Percentiles rank a stretch among this genome's conserved stretches.
Conservation (phyloP, 2,329 filamentous ascomycete genomes). For the Boeremia exigua region DNA sequence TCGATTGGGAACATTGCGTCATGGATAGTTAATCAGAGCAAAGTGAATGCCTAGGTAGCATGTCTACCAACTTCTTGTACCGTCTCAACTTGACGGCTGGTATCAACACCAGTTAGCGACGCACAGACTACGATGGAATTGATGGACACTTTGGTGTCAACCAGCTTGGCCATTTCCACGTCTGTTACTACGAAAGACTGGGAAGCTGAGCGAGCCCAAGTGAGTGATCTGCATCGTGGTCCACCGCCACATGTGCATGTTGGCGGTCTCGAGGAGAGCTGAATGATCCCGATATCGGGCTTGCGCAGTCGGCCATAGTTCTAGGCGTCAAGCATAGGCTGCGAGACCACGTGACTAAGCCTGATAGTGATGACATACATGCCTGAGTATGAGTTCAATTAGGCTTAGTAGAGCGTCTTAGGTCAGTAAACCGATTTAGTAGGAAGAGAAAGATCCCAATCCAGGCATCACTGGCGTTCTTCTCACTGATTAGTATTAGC, state of each 20-base stretch:
- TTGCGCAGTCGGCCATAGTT: slow-evolving; percentile 51
- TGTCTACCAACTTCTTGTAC: slow-evolving; percentile 48
- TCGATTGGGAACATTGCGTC: slow-evolving; percentile 54
- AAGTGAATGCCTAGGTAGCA: slow-evolving; percentile 40
- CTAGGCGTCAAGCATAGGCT: slow-evolving; percentile 53
- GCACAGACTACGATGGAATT: slow-evolving; percentile 47
- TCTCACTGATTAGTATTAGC: slow-evolving; percentile 33
- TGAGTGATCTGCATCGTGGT: slow-evolving; percentile 50
- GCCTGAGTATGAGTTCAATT: slow-evolving; percentile 53
- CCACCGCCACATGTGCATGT: slow-evolving; percentile 51
- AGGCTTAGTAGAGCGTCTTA: slow-evolving; percentile 24
- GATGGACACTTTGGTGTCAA: slow-evolving; percentile 53
- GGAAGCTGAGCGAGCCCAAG: slow-evolving; percentile 45
- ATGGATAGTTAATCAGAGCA: slow-evolving; percentile 47
- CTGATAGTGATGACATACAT: slow-evolving; percentile 51
- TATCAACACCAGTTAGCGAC: slow-evolving; percentile 52
- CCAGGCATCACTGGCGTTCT: slow-evolving; percentile 51
- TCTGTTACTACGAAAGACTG: slow-evolving; percentile 50
- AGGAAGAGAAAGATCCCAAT: slow-evolving; percentile 57
- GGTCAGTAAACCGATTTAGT: slow-evolving; percentile 55
- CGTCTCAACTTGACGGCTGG: slow-evolving; percentile 53
- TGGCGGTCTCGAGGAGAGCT: slow-evolving; percentile 53
- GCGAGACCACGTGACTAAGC: slow-evolving; percentile 51
- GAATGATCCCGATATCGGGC: slow-evolving; percentile 47
- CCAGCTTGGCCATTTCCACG: slow-evolving; percentile 55